A percentile compares a stretch with the other conserved stretches of the same genome.
These are phyloP conservation scores for Neurospora terricola DNA, from an alignment of 495 filamentous ascomycete species.

Conservation along the genomic window DNA sequence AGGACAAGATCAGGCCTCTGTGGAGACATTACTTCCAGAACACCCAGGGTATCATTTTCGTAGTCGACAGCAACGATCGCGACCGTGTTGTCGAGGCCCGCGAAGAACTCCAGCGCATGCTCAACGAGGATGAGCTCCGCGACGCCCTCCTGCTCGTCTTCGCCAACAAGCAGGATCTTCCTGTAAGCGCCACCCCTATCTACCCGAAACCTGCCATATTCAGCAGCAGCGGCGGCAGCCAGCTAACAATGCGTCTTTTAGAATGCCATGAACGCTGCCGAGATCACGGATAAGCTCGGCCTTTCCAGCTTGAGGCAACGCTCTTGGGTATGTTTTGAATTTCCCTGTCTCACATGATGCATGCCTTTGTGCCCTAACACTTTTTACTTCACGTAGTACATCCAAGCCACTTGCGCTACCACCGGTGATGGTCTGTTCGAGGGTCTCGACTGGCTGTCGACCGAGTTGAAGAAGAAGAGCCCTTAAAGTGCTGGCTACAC, in stretches of 20 bases:
- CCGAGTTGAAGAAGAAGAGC: slow-evolving; percentile 85
- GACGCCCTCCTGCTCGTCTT: slow-evolving; percentile 97
- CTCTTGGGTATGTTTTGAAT: slow-evolving; percentile 72
- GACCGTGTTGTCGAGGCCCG: slow-evolving; percentile 98
- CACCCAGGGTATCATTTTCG: slow-evolving; percentile 99
- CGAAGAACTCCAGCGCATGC: slow-evolving; percentile 98
- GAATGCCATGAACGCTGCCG: slow-evolving; percentile 99
- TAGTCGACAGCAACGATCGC: slow-evolving; percentile 99
- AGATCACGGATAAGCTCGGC: slow-evolving; percentile 99
- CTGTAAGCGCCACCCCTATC: slow-evolving; percentile 49
- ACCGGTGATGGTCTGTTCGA: slow-evolving; percentile 99
- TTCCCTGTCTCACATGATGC: not conserved
- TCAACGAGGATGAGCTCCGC: slow-evolving; percentile 98
- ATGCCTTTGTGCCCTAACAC: not conserved
- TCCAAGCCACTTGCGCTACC: slow-evolving; percentile 99
- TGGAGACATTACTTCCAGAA: slow-evolving; percentile 99
- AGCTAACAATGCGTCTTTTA: slow-evolving; percentile 28
- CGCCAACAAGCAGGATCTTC: slow-evolving; percentile 99
- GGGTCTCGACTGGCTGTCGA: slow-evolving; percentile 98
- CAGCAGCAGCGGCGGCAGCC: slow-evolving; percentile 11
- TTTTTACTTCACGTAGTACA: slow-evolving; percentile 56
- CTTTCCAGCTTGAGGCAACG: slow-evolving; percentile 96
- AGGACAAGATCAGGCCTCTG: slow-evolving; percentile 99
- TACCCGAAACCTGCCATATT: not conserved
- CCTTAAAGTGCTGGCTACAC: slow-evolving; percentile 45